Conservation (phyloP, 495 filamentous ascomycete species). For the Haplographium delicatum region DNA sequence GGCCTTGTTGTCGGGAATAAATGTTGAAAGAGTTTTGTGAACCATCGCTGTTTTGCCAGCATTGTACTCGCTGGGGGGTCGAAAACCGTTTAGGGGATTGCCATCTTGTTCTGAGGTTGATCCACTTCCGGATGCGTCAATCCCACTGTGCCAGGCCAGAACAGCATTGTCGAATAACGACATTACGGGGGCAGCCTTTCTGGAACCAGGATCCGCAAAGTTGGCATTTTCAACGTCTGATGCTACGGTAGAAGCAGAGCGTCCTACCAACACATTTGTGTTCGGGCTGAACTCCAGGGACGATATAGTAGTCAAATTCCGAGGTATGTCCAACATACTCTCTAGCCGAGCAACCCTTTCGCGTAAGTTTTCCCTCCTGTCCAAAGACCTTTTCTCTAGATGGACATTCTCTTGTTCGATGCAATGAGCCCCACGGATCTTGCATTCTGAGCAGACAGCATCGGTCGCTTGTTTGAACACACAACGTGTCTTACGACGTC, state of each 20-base stretch:
- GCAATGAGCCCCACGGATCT: not conserved
- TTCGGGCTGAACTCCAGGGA: not conserved
- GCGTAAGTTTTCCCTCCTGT: conserved; percentile 3
- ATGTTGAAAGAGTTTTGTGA: not conserved
- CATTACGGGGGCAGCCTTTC: conserved; percentile 3
- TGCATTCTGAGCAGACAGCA: not conserved
- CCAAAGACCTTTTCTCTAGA: not conserved
- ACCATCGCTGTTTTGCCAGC: conserved; percentile 5
- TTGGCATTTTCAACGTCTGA: not conserved
- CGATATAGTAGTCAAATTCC: not conserved
- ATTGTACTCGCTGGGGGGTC: too few species aligned
- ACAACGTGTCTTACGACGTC: conserved; percentile 4
- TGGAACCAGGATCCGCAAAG: not conserved
- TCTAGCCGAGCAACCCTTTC: conserved; percentile 7
- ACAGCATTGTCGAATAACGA: conserved; percentile 8
- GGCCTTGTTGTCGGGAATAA: not conserved
- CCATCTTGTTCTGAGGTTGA: too few species aligned
- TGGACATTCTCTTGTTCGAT: not conserved
- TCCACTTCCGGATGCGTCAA: too few species aligned
- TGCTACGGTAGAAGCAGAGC: not conserved
- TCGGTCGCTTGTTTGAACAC: not conserved
- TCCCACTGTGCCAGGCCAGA: too few species aligned
- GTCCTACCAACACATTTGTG: not conserved
- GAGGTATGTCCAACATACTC: not conserved
- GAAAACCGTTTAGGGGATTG: too few species aligned